Percentiles rank a stretch among this genome's conserved stretches.
phyloP scores from a whole-genome alignment of 2,329 filamentous ascomycete genomes.

The Pyrenochaeta sp. region DNA sequence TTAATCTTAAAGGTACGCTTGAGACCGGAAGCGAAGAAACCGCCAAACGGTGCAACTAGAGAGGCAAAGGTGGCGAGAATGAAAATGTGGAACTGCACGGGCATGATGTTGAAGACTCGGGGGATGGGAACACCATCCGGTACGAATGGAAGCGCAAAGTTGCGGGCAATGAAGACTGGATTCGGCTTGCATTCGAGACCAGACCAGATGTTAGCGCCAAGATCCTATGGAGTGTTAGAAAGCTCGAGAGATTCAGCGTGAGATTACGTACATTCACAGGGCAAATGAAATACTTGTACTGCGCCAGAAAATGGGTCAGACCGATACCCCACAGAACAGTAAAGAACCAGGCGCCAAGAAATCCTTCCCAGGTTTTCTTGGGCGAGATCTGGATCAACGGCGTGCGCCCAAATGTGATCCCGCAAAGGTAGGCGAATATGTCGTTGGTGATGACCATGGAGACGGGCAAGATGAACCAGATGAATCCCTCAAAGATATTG shows the following conservation, averaged over 20 bases:
- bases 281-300: slow-evolving; percentile 97
- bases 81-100: slow-evolving; percentile 93
- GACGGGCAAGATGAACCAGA: slow-evolving; percentile 98
- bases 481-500: slow-evolving; percentile 99
- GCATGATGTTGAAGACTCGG: slow-evolving; percentile 77
- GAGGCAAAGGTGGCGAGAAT: slow-evolving; percentile 93
- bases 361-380: slow-evolving; percentile 99
- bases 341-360: slow-evolving; percentile 95
- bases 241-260: neutral
- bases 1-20: slow-evolving; percentile 99
- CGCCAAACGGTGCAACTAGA: slow-evolving; percentile 94
- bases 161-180: slow-evolving; percentile 83
- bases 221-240: slow-evolving; percentile 60
- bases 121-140: slow-evolving; percentile 62
- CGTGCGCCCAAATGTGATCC: slow-evolving; percentile 94
- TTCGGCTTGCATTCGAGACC: slow-evolving; percentile 90
- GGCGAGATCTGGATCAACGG: slow-evolving; percentile 97
- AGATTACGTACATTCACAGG: slow-evolving; percentile 76
- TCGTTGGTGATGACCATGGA: slow-evolving; percentile 97
- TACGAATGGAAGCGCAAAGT: slow-evolving; percentile 70
- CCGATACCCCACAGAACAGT: slow-evolving; percentile 85
- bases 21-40: slow-evolving; percentile 96
- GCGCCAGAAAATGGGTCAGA: slow-evolving; percentile 83
- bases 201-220: slow-evolving; percentile 91
- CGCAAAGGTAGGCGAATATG: slow-evolving; percentile 97